Evolutionary conservation across 352 stramenopile species (phyloP), one percentile per base, ranked within the genome.

Genomic region (Phytophthora crassamura): DNA sequence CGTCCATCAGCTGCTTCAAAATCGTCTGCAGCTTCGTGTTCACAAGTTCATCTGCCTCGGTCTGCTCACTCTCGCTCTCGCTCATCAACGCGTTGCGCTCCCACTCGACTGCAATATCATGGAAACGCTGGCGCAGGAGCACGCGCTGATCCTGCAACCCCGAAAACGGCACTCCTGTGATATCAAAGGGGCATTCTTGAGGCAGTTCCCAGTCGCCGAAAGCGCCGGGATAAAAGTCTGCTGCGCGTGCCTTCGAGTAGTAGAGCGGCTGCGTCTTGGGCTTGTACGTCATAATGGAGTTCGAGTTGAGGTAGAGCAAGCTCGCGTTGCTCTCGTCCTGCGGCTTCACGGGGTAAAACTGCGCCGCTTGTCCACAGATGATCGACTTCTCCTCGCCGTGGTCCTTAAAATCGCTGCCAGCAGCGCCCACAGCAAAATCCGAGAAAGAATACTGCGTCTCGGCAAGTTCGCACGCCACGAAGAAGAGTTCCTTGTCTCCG

Each of bases 401-500:
- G 11, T 65, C 34, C 14, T 59, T 64, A n/a, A 63, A 43, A 25
- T 86, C 74, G 4, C 22, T 61, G 46, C 74, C 79, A 48, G 77
- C 66, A 18, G 66, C 59, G 50, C 78, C 80, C 14, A 87, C 74
- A 2, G 40, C 75, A 36, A 76, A 84, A 33, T 87, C 72, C 1
- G 78, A 87, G 32, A 89, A 80, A 8, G 53, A 45, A 45, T 84
- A 89, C 25, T 74, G 48, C 16, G 78, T 75, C 50, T 89, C 78
- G 7, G 80, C 77, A 5, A 89, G 56, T 46, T 89, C 78, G 55
- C 71, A 82, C 1, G 81, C 81, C 10, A 84, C 40, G 59, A 87
- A 87, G 40, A 82, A 87, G 0, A 84, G 66, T 38, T 90, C 74
- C 50, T 87, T 88, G 32, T 83, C 78, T 4, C 74, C 69, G 50